Evolutionary conservation across 1,284 basidiomycete genomes (phyloP).

Genomic region (Rhodotorula sp.): DNA sequence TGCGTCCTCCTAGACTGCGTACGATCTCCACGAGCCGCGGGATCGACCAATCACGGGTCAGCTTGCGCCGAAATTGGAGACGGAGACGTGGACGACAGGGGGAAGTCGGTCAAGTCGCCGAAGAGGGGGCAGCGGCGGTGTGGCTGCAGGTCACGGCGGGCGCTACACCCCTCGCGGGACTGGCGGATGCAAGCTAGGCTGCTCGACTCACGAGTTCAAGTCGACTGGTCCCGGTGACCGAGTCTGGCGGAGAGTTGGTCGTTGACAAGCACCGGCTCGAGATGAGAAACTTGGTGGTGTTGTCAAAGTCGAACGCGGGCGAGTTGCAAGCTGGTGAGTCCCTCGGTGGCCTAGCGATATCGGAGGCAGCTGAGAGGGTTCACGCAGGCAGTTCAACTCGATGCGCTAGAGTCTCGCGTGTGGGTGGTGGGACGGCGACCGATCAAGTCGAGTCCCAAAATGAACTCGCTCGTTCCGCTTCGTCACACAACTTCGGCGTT

Average conservation of each 20-base stretch:
- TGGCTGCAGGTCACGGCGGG: background rate
- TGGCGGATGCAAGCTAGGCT: background rate
- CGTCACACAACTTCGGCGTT: no score
- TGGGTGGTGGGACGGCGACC: background rate
- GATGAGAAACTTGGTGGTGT: background rate
- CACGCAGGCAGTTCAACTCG: background rate
- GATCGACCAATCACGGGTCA: no score
- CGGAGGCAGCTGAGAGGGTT: constrained; percentile 22
- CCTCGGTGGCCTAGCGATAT: constrained; percentile 22
- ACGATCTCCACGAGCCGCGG: no score
- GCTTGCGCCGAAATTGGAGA: no score
- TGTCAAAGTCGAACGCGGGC: background rate
- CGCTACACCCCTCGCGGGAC: no score
- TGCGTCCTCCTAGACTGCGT: no score
- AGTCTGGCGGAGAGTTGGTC: background rate
- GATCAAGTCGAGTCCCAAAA: no score
- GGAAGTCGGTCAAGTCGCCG: no score
- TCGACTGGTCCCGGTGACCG: background rate
- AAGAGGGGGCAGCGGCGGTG: no score
- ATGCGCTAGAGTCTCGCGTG: background rate
- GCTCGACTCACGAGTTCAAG: background rate
- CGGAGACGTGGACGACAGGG: no score
- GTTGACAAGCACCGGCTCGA: background rate
- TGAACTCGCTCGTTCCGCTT: no score
- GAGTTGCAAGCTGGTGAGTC: background rate